Conservation (phyloP, 2,329 filamentous ascomycete genomes). For the Monosporascus sp. region DNA sequence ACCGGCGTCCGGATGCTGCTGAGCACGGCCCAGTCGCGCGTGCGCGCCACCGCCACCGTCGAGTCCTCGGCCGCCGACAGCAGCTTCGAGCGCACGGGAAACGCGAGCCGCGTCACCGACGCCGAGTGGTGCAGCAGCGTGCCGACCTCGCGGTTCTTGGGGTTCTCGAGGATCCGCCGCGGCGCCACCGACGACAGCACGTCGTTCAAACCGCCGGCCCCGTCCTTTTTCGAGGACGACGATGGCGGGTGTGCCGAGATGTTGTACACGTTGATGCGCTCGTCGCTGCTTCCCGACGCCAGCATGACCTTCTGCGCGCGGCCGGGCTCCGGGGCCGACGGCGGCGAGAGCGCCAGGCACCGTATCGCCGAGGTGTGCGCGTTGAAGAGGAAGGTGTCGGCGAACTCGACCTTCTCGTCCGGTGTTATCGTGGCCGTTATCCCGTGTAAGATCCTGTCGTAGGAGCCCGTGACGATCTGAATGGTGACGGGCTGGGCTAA, state of each 20-base stretch:
- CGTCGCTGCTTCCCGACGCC: conserved; percentile 87
- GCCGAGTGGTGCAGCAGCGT: conserved; percentile 81
- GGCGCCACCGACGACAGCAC: conserved; percentile 60
- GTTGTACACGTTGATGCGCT: conserved; percentile 91
- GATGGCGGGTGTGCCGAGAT: conserved; percentile 64
- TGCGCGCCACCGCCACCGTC: conserved; percentile 80
- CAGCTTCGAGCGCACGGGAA: conserved; percentile 82
- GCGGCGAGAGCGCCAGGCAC: conserved; percentile 78
- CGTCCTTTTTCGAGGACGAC: background rate
- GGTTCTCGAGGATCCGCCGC: conserved; percentile 74
- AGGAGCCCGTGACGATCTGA: conserved; percentile 88
- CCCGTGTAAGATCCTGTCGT: conserved; percentile 88
- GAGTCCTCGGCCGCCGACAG: conserved; percentile 87
- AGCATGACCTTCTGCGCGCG: conserved; percentile 80
- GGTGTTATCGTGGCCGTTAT: conserved; percentile 67
- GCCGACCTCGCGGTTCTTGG: conserved; percentile 82
- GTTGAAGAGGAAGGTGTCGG: conserved; percentile 93
- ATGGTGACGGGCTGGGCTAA: conserved; percentile 48
- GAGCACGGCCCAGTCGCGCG: conserved; percentile 82
- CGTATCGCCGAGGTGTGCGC: conserved; percentile 87
- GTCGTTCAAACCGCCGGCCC: background rate
- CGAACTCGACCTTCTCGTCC: conserved; percentile 56
- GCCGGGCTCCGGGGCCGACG: conserved; percentile 54
- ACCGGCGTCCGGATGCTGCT: conserved; percentile 85
- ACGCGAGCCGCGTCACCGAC: conserved; percentile 71